These are phyloP conservation scores for Brassica incana DNA, from an alignment of 345 rosid species.

Conservation along the genomic window DNA sequence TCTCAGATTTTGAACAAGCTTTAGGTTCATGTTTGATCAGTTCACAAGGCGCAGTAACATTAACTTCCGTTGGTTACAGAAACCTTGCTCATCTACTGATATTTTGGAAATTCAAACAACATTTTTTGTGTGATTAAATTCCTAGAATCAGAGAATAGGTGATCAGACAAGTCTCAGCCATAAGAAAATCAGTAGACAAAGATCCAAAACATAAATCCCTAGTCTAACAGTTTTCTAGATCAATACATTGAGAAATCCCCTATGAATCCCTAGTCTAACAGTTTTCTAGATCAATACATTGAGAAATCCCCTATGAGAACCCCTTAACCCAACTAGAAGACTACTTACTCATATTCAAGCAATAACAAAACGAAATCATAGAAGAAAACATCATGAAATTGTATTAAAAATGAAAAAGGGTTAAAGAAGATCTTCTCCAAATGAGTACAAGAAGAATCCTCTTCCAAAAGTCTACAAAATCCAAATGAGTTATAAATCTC, in stretches of 20 bases:
- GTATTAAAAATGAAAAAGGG: no score
- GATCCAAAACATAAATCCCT: neutral
- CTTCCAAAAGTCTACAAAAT: no score
- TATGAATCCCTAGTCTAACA: neutral
- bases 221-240: neutral
- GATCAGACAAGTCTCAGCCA: neutral
- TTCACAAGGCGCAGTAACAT: neutral
- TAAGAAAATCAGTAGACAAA: neutral
- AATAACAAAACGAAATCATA: no score
- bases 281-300: neutral
- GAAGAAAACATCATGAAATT: no score
- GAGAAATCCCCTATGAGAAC: no score
- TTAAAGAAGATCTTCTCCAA: no score
- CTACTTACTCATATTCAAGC: no score
- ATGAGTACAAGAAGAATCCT: no score
- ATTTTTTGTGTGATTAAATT: neutral
- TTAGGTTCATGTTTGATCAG: neutral
- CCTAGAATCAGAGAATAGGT: neutral
- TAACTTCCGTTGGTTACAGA: neutral
- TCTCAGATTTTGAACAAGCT: neutral
- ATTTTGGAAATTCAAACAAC: neutral
- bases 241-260: neutral
- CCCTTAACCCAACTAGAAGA: no score
- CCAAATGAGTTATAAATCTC: no score
- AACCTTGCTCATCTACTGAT: neutral